These are phyloP conservation scores for Colletotrichum somersetense DNA, from an alignment of 2,329 filamentous ascomycete species.

Conservation along the genomic window DNA sequence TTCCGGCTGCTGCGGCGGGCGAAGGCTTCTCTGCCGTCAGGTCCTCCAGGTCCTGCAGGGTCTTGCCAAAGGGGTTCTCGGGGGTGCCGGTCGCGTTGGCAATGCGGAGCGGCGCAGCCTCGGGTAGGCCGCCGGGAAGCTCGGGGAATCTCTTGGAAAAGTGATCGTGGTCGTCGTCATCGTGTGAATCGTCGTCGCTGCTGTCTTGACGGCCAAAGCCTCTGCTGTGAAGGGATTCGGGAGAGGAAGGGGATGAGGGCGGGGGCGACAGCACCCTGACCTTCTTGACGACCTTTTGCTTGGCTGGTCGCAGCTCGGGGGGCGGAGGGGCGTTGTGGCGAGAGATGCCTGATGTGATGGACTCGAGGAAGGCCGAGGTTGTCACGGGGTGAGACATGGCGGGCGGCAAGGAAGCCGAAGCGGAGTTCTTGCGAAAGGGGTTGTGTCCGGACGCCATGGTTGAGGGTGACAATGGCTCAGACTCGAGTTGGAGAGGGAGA, in stretches of 20 bases:
- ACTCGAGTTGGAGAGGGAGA: background rate
- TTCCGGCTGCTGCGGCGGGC: constrained; percentile 46
- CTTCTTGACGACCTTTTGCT: constrained; percentile 71
- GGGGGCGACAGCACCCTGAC: constrained; percentile 76
- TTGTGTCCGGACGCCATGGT: constrained; percentile 55
- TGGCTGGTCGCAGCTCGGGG: constrained; percentile 44
- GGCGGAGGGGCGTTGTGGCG: constrained; percentile 43
- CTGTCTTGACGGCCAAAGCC: constrained; percentile 46
- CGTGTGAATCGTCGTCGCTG: constrained; percentile 49
- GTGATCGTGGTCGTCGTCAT: constrained; percentile 40
- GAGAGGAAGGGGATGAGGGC: constrained; percentile 69
- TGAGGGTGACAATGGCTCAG: constrained; percentile 6
- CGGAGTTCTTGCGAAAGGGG: constrained; percentile 63
- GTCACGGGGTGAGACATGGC: constrained; percentile 44
- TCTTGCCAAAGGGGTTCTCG: constrained; percentile 69
- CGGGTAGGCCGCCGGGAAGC: constrained; percentile 37
- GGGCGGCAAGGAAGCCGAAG: constrained; percentile 35
- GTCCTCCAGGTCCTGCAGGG: constrained; percentile 63
- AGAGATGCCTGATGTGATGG: constrained; percentile 47
- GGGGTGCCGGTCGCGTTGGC: constrained; percentile 49
- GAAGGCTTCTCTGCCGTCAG: constrained; percentile 49
- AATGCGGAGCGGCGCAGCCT: constrained; percentile 38
- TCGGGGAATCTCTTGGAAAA: constrained; percentile 40
- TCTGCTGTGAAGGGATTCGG: constrained; percentile 46
- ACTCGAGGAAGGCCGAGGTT: constrained; percentile 47